Evolutionary conservation across 371 early-diverging fungal genomes (phyloP), one percentile per base, ranked within the genome.

Genomic region (Rhizomucor pusillus): DNA sequence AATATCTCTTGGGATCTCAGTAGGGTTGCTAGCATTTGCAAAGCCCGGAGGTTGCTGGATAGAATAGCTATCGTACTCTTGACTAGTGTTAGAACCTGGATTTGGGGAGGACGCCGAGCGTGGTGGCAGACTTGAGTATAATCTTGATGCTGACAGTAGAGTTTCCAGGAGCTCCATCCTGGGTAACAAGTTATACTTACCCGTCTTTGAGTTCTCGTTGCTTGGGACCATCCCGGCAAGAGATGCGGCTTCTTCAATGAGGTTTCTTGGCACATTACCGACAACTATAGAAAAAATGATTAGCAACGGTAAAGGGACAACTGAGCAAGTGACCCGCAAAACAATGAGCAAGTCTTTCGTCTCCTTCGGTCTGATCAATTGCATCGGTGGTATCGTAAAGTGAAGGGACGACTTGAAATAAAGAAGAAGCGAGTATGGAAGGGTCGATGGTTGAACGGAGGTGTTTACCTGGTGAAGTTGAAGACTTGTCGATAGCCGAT

Each of bases 241-340:
- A 5, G 59, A 47, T 0, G 59, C 59, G 7, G 59, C 59, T 41
- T 59, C 59, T 25, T 59, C 36, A 41, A 59, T 59, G 9, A 59
- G 39, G 14, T 57, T 37, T 22, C 43, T 29, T 35, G 54, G 29
- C 19, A 43, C 45, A 44, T 12, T 19, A 19, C 34, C 20, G 3
- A 47, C 47, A 35, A 24, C 35, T 12, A 44, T 45, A 12, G 35
- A 34, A 43, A 22, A 22, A 35, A 43, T 16, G 14, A 23, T 36
- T 47, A 7, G 16, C 18, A 23, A 19, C n/a, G 36, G 37, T 1
- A 39, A 43, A 16, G 16, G 44, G 43, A 43, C 5, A 18, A 16
- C 5, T 29, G 3, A 13, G 16, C 16, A 20, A 39, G 20, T 19
- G 41, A 20, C 18, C 20, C 41, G 22, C 18, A 18, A 9, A 35